Base-by-base conservation (phyloP, 208 protist genomes). In the Trypanosoma congolense region DNA sequence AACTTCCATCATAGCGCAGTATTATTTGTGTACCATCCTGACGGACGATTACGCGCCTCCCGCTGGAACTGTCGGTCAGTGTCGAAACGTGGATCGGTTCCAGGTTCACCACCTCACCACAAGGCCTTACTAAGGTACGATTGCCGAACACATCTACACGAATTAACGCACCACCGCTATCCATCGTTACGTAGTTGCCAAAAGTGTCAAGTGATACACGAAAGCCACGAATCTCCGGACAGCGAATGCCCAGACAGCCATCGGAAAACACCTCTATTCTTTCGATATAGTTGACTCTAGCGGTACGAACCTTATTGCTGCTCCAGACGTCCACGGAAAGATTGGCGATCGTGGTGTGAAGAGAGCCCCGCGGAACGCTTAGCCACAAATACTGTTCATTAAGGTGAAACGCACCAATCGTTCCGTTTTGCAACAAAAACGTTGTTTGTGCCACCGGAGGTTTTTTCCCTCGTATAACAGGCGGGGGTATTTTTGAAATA, bases 191-290 rank as follows among this genome's bases (percentile, higher is more conserved):
- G 42, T 86, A 86, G 48, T 72, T 57, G 25, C 82, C 82, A 26
- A 44, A 61, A 3, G 53, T 49, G 19, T 83, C 67, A 36, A 90
- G 49, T n/a, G 72, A 47, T 21, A 90, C 38, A 18, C 65, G 70
- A 46, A 70, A 64, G 0, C 56, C 56, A 0, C 57, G 29, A 42
- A 49, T n/a, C 43, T 77, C 73, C 16, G 61, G 61, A 24, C 72
- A 71, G 9, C 56, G 18, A 10, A 90, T 1, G 48, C 83, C 66
- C 49, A 70, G 53, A 24, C 73, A 70, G 12, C 82, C 82, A 53
- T 81, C 77, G 8, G 72, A 25, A 45, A 75, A 77, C 19, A 78
- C 41, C 21, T 48, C 56, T 3, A 75, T 48, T 16, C 25, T 53
- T 16, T 59, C 26, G 31, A 77, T 60, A 33, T 53, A 61, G 4